phyloP scores from a whole-genome alignment of 2,329 filamentous ascomycete genomes.

The Akanthomyces uredinophilus region DNA sequence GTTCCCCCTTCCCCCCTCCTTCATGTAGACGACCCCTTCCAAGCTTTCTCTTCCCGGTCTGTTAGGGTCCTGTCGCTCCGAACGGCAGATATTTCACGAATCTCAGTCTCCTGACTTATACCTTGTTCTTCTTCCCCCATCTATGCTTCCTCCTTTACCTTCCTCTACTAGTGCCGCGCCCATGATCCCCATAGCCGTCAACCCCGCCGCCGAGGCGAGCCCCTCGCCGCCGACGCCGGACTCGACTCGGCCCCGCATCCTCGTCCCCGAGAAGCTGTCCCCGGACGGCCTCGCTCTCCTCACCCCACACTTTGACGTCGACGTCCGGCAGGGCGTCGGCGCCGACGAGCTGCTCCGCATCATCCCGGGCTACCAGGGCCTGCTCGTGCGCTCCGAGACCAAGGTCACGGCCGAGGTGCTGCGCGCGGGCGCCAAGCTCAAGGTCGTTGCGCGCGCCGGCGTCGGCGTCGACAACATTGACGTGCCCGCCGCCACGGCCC shows the following conservation, averaged over 20 bases:
- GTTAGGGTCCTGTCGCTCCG: not conserved
- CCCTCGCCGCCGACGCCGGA: conserved; percentile 15
- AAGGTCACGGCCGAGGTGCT: conserved; percentile 69
- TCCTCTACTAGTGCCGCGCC: not conserved
- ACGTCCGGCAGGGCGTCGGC: conserved; percentile 59
- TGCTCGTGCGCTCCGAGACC: conserved; percentile 77
- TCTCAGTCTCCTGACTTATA: not conserved
- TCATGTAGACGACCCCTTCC: not conserved
- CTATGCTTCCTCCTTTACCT: not conserved
- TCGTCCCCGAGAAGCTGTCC: conserved; percentile 77
- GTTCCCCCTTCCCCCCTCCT: not conserved
- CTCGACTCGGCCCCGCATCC: conserved; percentile 41
- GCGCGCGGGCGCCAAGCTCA: conserved; percentile 61
- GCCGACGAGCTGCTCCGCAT: conserved; percentile 59
- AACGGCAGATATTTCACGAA: too few species aligned
- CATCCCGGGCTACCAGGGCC: conserved; percentile 67
- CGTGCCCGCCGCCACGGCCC: conserved; percentile 63
- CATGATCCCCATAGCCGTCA: conserved; percentile 21
- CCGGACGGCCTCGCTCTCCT: conserved; percentile 70
- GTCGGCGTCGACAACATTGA: conserved; percentile 83
- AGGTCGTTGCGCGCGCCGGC: conserved; percentile 74
- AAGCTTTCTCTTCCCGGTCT: not conserved
- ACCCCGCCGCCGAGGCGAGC: not conserved
- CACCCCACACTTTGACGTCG: conserved; percentile 61
- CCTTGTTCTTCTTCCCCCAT: not conserved